Evolutionary conservation across 495 filamentous ascomycete species (phyloP), one percentile per base, ranked within the genome.

Genomic region (Parathielavia appendiculata): DNA sequence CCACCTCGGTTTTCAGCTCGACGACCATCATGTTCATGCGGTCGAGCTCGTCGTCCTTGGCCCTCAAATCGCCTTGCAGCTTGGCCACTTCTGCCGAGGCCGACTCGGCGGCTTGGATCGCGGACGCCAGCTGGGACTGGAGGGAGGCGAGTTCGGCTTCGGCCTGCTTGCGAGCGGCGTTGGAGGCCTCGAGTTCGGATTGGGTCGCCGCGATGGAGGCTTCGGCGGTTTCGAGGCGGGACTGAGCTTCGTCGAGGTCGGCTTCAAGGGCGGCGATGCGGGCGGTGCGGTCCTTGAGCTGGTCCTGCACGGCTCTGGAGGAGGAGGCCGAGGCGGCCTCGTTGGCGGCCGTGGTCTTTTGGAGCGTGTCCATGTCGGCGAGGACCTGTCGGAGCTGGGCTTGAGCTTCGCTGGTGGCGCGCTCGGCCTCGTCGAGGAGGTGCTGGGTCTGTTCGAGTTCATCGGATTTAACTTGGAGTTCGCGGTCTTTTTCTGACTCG

Each of bases 1-100:
- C 92, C 57, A 95, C 76, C 67, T 97, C 93, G 39, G 92, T 97
- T 56, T 91, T 90, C 48, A 95, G 77, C 55, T 90, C 84, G 47
- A 91, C 88, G 57, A 96, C 79, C 71, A 93, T 89, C 62, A 83
- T 80, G 67, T 95, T 91, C 51, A 95, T 77, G 32, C 81, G 76
- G 13, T 86, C 80, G 69, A 93, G 77, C 65, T 95, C 90, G 12
- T 77, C 73, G 58, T 83, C 85, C 76, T 70, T 79, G 60, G 53
- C 71, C 63, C 69, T 81, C 70, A 74, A 75, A 60, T 71, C 71
- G 13, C 64, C 73, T 51, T 76, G 70, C 11, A 70, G 57, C 14
- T 51, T 36, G 22, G 65, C 59, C 0, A 58, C 65, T 0, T 60
- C 61, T 40, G 61, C 71, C 14, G 74, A 64, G 11, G 71, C 68